These are phyloP conservation scores for Coprinopsis cinerea DNA, from an alignment of 768 basidiomycete genomes.

Conservation along the genomic window DNA sequence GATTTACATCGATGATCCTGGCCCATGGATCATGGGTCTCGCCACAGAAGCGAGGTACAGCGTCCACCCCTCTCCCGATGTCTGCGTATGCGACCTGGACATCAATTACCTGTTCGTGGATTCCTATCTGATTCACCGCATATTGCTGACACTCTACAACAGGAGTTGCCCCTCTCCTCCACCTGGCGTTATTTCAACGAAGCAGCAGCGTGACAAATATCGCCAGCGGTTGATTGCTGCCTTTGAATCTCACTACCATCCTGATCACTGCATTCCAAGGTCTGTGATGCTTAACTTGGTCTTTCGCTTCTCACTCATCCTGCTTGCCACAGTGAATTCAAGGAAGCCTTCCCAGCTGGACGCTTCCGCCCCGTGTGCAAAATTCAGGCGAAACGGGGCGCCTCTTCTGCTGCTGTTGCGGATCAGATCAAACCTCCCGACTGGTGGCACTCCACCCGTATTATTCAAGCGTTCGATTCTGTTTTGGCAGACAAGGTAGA, in stretches of 20 bases:
- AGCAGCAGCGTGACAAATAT: slow-evolving; percentile 78
- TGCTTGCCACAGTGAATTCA: slow-evolving; percentile 67
- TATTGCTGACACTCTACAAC: slow-evolving; percentile 13
- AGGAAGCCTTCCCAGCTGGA: slow-evolving; percentile 91
- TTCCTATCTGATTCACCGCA: background rate
- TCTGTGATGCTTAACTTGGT: slow-evolving; percentile 18
- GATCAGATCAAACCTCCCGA: slow-evolving; percentile 87
- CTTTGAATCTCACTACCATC: slow-evolving; percentile 83
- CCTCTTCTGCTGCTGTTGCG: slow-evolving; percentile 74
- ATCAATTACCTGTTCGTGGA: slow-evolving; percentile 67
- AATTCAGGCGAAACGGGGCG: slow-evolving; percentile 79
- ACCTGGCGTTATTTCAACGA: slow-evolving; percentile 63
- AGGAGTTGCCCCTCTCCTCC: slow-evolving; percentile 80
- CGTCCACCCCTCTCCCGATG: slow-evolving; percentile 68
- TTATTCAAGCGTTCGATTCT: slow-evolving; percentile 85
- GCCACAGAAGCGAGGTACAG: slow-evolving; percentile 81
- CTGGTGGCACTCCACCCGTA: slow-evolving; percentile 92
- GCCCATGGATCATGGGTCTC: slow-evolving; percentile 93
- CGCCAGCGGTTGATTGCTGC: slow-evolving; percentile 67
- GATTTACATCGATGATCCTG: slow-evolving; percentile 93
- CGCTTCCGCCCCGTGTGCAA: slow-evolving; percentile 88
- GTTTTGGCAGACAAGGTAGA: slow-evolving; percentile 80
- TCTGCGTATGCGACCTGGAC: slow-evolving; percentile 85
- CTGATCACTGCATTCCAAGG: slow-evolving; percentile 82
- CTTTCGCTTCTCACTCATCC: background rate